Conservation (phyloP, 352 stramenopile species). For the Pythium dissimile region DNA sequence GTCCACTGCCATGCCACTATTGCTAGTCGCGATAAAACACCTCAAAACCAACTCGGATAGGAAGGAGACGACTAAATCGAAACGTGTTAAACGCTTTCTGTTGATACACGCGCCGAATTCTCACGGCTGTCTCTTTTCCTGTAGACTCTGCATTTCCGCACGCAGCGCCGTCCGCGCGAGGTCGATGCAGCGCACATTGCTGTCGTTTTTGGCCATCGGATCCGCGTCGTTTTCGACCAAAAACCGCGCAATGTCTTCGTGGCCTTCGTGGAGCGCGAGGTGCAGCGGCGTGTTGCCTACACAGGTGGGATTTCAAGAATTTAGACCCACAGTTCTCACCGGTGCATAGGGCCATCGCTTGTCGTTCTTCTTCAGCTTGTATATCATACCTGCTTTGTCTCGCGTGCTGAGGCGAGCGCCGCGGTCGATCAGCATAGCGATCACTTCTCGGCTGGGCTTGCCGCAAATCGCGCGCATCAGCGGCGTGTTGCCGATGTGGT, state of each 20-base stretch:
- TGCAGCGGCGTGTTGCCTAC: constrained; percentile 69
- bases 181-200: constrained; percentile 51
- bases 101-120: not conserved
- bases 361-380: too few species aligned
- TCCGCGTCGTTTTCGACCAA: constrained; percentile 58
- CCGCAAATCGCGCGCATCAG: constrained; percentile 58
- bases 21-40: constrained; percentile 64
- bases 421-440: constrained; percentile 59
- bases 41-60: constrained; percentile 44
- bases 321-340: too few species aligned
- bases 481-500: constrained; percentile 57
- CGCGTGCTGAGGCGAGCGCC: constrained; percentile 50
- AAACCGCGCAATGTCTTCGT: constrained; percentile 57
- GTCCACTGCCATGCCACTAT: constrained; percentile 64
- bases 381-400: constrained; percentile 35
- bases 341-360: too few species aligned
- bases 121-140: constrained; percentile 8
- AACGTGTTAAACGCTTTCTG: not conserved
- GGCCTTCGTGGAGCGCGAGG: constrained; percentile 57
- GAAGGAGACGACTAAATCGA: constrained; percentile 24
- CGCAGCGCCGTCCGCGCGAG: constrained; percentile 46
- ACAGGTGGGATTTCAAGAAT: too few species aligned
- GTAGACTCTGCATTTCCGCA: constrained; percentile 29
- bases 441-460: constrained; percentile 53
- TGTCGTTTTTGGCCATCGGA: constrained; percentile 51